Conservation (phyloP, 371 early-diverging fungal species). For the Catenaria anguillulae region DNA sequence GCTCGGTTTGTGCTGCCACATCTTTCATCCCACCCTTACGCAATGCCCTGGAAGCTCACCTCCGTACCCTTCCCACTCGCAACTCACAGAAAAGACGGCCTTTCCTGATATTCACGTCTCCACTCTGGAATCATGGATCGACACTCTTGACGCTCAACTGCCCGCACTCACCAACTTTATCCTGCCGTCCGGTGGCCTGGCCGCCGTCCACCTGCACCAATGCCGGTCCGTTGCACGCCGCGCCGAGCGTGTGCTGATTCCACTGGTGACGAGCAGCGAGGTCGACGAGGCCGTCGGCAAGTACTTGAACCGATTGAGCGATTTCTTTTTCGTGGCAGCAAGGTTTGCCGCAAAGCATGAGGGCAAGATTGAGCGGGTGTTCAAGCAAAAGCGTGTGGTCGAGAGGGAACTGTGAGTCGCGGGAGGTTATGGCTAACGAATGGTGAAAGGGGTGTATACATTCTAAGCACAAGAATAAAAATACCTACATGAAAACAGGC, state of each 20-base stretch:
- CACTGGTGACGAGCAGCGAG: slow-evolving; percentile 37
- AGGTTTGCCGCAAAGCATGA: slow-evolving; percentile 55
- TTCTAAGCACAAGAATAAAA: too few species aligned
- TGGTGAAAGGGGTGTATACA: too few species aligned
- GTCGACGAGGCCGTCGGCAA: slow-evolving; percentile 47
- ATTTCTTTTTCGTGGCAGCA: slow-evolving; percentile 79
- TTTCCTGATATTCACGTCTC: slow-evolving; percentile 51
- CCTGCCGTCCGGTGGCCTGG: slow-evolving; percentile 68
- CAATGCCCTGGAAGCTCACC: too few species aligned
- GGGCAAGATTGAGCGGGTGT: slow-evolving; percentile 49
- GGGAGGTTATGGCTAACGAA: too few species aligned
- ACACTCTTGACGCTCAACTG: slow-evolving; percentile 47
- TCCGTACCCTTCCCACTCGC: too few species aligned
- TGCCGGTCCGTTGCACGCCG: slow-evolving; percentile 65
- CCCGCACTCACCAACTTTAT: slow-evolving; percentile 73
- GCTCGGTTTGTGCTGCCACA: neutral
- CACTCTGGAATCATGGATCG: slow-evolving; percentile 76
- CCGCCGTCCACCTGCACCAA: slow-evolving; percentile 45
- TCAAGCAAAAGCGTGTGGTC: slow-evolving; percentile 16
- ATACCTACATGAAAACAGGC: too few species aligned
- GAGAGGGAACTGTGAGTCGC: too few species aligned
- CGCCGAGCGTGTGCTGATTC: slow-evolving; percentile 69
- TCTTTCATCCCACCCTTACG: too few species aligned
- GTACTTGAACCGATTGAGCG: slow-evolving; percentile 69
- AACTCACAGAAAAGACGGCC: slow-evolving; percentile 49